A percentile compares a stretch with the other conserved stretches of the same genome.
phyloP scores from a whole-genome alignment of 2,329 filamentous ascomycete genomes.

The Pseudonectria foliicola region DNA sequence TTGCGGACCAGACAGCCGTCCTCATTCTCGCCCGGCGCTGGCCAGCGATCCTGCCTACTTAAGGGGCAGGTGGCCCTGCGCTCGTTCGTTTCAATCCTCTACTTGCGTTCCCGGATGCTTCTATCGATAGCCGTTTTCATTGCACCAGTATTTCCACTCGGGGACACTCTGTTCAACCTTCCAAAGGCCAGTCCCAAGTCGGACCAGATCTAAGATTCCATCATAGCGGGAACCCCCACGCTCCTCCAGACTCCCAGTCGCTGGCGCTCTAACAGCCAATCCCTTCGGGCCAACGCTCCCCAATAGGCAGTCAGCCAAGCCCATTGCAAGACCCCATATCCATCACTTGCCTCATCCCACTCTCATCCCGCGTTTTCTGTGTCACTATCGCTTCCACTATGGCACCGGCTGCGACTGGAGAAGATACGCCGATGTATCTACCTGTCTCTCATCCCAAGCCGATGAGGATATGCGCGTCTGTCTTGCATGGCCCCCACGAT shows the following conservation, averaged over 20 bases:
- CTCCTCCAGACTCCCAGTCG: constrained; percentile 19
- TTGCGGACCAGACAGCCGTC: constrained; percentile 11
- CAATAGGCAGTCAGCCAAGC: constrained; percentile 27
- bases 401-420: constrained; percentile 43
- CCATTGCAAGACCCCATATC: constrained; percentile 19
- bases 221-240: constrained; percentile 21
- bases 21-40: constrained; percentile 5
- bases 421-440: constrained; percentile 37
- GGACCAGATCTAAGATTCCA: constrained; percentile 17
- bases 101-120: constrained; percentile 11
- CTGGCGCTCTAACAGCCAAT: constrained; percentile 21
- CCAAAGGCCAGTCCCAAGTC: constrained; percentile 10
- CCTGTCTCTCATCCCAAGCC: constrained; percentile 33
- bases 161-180: constrained; percentile 9
- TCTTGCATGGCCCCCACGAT: constrained; percentile 51
- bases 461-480: constrained; percentile 44
- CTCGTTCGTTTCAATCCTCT: constrained; percentile 7
- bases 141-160: not conserved
- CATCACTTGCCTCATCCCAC: constrained; percentile 31
- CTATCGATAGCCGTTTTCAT: constrained; percentile 5
- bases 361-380: constrained; percentile 54
- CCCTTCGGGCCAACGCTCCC: constrained; percentile 17
- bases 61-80: constrained; percentile 18
- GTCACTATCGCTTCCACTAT: constrained; percentile 26
- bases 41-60: constrained; percentile 18